These are phyloP conservation scores for Heliosperma pusillum DNA, from an alignment of 148 eudicot species.

Conservation along the genomic window DNA sequence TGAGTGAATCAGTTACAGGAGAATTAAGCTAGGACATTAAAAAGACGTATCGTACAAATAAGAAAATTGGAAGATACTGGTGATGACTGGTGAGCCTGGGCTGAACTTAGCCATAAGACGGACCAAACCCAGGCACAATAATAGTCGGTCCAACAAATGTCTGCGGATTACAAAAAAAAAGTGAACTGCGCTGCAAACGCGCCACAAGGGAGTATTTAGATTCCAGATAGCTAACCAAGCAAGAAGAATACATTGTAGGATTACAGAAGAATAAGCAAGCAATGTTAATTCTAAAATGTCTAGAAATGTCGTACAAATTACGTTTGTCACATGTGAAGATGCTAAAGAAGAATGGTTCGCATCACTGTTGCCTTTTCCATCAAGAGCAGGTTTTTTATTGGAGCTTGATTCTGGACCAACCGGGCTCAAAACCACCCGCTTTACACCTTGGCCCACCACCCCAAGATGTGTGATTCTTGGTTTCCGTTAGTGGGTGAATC, in stretches of 20 bases:
- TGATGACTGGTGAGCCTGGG: no score
- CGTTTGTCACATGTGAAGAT: neutral
- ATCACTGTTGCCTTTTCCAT: slow-evolving; percentile 38
- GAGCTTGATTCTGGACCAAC: slow-evolving; percentile 37
- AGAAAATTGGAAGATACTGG: no score
- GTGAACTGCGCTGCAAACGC: neutral
- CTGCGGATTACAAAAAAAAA: neutral
- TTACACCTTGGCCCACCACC: slow-evolving; percentile 84
- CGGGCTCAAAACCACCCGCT: slow-evolving; percentile 58
- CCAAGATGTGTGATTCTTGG: slow-evolving; percentile 77
- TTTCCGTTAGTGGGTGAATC: slow-evolving; percentile 65
- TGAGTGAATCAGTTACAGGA: no score
- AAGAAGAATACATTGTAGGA: neutral
- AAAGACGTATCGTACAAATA: no score
- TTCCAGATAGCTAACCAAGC: neutral
- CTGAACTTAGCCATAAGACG: neutral
- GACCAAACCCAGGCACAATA: neutral
- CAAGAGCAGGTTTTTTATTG: slow-evolving; percentile 53
- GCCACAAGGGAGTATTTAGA: neutral
- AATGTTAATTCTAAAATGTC: neutral
- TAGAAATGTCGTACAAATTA: neutral
- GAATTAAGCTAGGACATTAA: no score
- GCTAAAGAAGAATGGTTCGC: slow-evolving; percentile 48
- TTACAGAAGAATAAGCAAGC: neutral
- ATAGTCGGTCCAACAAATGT: neutral